A percentile compares a stretch with the other conserved stretches of the same genome.
These are phyloP conservation scores for Xylaria scruposa DNA, from an alignment of 495 filamentous ascomycete genomes.

Conservation along the genomic window DNA sequence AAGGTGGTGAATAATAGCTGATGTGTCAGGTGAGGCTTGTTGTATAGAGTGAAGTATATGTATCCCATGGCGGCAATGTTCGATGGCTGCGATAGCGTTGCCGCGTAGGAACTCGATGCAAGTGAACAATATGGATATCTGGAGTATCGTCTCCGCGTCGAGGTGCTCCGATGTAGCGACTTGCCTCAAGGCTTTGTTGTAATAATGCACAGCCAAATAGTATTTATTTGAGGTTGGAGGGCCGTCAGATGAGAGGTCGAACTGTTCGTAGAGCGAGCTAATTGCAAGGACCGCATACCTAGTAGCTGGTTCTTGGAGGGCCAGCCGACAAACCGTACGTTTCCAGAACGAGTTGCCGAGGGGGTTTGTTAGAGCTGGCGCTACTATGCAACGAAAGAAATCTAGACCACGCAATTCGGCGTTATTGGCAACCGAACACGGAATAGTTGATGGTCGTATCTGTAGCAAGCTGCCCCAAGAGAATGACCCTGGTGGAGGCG, in stretches of 20 bases:
- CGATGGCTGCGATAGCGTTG: constrained; percentile 49
- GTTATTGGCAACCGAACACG: constrained; percentile 31
- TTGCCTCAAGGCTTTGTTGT: constrained; percentile 45
- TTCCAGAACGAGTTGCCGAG: constrained; percentile 62
- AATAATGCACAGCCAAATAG: constrained; percentile 37
- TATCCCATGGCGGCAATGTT: constrained; percentile 49
- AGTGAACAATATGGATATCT: constrained; percentile 62
- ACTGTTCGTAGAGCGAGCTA: constrained; percentile 42
- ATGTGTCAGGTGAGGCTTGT: constrained; percentile 27
- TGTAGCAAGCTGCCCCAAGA: constrained; percentile 38
- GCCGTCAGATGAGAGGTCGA: constrained; percentile 32
- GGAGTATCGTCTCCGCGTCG: constrained; percentile 42
- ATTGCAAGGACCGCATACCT: constrained; percentile 62
- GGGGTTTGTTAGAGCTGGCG: constrained; percentile 47
- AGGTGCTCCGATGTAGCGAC: constrained; percentile 40
- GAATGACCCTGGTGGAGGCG: constrained; percentile 29
- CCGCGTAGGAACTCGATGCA: constrained; percentile 61
- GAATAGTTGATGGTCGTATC: constrained; percentile 34
- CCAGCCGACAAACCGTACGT: constrained; percentile 55
- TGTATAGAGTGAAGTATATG: constrained; percentile 38
- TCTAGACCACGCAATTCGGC: constrained; percentile 47
- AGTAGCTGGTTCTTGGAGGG: constrained; percentile 57
- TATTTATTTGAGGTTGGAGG: not conserved
- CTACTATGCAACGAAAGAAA: constrained; percentile 50
- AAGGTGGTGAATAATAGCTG: constrained; percentile 33